These are phyloP conservation scores for Daldinia childiae DNA, from an alignment of 495 filamentous ascomycete species.

Conservation along the genomic window DNA sequence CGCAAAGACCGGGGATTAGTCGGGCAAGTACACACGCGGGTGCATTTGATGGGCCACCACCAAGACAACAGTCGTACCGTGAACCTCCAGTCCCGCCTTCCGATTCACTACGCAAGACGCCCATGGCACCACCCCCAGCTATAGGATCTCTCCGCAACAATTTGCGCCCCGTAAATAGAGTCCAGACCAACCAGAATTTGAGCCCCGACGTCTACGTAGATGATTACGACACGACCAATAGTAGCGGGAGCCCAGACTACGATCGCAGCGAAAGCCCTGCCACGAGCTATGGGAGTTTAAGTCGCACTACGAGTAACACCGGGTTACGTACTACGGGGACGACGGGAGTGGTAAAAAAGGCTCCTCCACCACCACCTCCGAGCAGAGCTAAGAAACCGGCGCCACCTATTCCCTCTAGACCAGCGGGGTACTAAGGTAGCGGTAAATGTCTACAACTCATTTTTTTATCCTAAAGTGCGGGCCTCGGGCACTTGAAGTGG, in stretches of 20 bases:
- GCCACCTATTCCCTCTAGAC: conserved; percentile 65
- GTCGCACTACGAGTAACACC: conserved; percentile 61
- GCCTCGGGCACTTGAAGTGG: background rate
- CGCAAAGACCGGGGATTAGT: conserved; percentile 46
- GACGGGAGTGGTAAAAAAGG: conserved; percentile 65
- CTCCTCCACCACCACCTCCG: conserved; percentile 84
- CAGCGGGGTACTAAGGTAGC: conserved; percentile 44
- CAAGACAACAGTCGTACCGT: conserved; percentile 35
- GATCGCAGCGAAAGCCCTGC: conserved; percentile 68
- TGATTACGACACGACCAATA: conserved; percentile 67
- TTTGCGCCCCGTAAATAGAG: conserved; percentile 54
- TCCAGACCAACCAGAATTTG: conserved; percentile 64
- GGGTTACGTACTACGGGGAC: conserved; percentile 53
- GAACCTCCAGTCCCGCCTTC: conserved; percentile 44
- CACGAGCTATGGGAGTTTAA: conserved; percentile 68
- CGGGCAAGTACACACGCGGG: conserved; percentile 62
- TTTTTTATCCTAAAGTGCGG: background rate
- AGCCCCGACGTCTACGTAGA: conserved; percentile 71
- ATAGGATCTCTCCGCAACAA: conserved; percentile 53
- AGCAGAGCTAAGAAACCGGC: conserved; percentile 80
- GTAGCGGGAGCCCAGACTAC: conserved; percentile 68
- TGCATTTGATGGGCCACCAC: conserved; percentile 43
- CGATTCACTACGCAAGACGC: conserved; percentile 43
- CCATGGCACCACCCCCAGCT: conserved; percentile 44
- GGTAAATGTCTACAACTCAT: conserved; percentile 7